phyloP scores from a whole-genome alignment of 768 basidiomycete species.

The Serpula lacrymans region DNA sequence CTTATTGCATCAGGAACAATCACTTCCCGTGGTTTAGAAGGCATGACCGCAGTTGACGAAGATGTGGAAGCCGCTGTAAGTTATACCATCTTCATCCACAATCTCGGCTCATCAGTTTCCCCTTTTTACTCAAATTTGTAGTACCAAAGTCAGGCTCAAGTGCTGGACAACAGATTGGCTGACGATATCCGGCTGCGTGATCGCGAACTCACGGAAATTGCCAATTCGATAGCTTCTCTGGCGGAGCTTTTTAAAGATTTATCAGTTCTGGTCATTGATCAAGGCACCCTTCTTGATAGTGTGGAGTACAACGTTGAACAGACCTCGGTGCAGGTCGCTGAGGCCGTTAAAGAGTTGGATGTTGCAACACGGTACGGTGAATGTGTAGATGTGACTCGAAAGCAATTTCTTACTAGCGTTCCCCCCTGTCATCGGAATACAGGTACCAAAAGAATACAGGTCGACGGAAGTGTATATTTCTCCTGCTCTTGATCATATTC shows the following conservation, averaged over 20 bases:
- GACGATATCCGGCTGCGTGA: slow-evolving; percentile 47
- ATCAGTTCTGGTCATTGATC: slow-evolving; percentile 90
- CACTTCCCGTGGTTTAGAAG: slow-evolving; percentile 77
- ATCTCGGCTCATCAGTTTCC: too few species aligned
- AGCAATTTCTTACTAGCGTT: background rate
- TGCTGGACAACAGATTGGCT: slow-evolving; percentile 34
- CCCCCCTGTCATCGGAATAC: slow-evolving; percentile 7
- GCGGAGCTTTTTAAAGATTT: slow-evolving; percentile 98
- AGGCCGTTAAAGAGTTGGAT: slow-evolving; percentile 81
- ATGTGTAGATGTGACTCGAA: slow-evolving; percentile 4
- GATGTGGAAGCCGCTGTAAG: slow-evolving; percentile 84
- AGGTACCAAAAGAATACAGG: slow-evolving; percentile 96
- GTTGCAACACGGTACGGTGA: slow-evolving; percentile 66
- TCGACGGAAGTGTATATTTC: slow-evolving; percentile 88
- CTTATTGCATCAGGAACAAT: slow-evolving; percentile 87
- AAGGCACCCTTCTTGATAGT: slow-evolving; percentile 94
- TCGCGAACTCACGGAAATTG: slow-evolving; percentile 84
- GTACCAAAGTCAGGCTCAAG: slow-evolving; percentile 27
- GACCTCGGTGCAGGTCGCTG: slow-evolving; percentile 75
- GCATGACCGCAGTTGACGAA: slow-evolving; percentile 82
- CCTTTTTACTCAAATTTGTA: slow-evolving; percentile 4
- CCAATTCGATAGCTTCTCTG: slow-evolving; percentile 84
- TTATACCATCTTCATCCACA: slow-evolving; percentile 19
- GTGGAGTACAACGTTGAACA: slow-evolving; percentile 98
- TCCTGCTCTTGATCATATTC: slow-evolving; percentile 86